These are phyloP conservation scores for Oryza australiensis DNA, from an alignment of 176 grass and related monocot genomes.

Conservation along the genomic window DNA sequence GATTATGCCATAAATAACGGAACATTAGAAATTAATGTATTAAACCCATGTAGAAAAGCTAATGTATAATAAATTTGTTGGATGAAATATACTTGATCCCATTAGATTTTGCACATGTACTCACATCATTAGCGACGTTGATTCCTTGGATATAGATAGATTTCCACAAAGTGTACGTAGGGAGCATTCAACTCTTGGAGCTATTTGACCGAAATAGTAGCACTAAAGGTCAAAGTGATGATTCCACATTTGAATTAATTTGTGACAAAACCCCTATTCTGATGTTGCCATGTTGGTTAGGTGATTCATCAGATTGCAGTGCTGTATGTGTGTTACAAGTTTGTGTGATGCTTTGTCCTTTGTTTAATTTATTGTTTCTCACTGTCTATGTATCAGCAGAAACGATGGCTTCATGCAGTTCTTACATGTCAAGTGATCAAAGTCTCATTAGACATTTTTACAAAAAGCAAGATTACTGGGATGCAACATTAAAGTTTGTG, in stretches of 20 bases:
- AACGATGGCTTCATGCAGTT: neutral
- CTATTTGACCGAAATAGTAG: neutral
- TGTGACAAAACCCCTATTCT: neutral
- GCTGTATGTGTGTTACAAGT: neutral
- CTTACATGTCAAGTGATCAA: neutral
- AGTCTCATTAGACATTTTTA: neutral
- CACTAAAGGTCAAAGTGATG: neutral
- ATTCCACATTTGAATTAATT: slow-evolving; percentile 13
- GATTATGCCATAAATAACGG: neutral
- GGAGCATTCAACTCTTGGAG: slow-evolving; percentile 16
- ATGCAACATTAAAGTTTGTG: neutral
- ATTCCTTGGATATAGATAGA: neutral
- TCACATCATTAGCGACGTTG: neutral
- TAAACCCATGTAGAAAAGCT: neutral
- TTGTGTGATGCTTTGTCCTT: neutral
- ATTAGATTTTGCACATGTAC: neutral
- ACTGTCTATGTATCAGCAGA: neutral
- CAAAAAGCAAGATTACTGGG: neutral
- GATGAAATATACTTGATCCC: neutral
- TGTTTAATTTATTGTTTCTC: neutral
- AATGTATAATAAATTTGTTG: neutral
- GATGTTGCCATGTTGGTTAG: neutral
- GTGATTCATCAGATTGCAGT: neutral
- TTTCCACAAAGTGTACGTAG: neutral
- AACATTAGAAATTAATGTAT: slow-evolving; percentile 18